These are phyloP conservation scores for Geopyxis carbonaria DNA, from an alignment of 495 filamentous ascomycete species.

Conservation along the genomic window DNA sequence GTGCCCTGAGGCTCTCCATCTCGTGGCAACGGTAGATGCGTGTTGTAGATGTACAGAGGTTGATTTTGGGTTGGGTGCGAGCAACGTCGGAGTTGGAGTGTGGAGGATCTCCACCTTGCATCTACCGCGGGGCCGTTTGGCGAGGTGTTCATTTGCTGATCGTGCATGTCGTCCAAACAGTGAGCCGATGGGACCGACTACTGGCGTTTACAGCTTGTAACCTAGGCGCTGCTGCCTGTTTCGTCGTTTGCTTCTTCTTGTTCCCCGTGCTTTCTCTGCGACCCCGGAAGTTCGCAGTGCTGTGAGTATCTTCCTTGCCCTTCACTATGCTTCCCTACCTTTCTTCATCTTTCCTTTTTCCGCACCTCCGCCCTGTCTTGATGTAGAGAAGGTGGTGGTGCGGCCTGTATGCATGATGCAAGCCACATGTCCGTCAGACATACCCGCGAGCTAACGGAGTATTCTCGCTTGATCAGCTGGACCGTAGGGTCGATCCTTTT, in stretches of 20 bases:
- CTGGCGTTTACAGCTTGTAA: slow-evolving; percentile 87
- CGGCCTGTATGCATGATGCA: neutral
- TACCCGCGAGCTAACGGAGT: too few relatives aligned
- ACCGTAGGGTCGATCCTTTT: slow-evolving; percentile 82
- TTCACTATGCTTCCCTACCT: neutral
- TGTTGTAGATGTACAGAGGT: neutral
- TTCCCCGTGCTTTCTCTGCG: slow-evolving; percentile 61
- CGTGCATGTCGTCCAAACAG: too few relatives aligned
- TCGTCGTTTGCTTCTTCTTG: slow-evolving; percentile 77
- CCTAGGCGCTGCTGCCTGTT: slow-evolving; percentile 74
- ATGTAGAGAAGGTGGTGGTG: neutral
- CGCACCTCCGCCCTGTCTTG: neutral
- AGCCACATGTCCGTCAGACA: too few relatives aligned
- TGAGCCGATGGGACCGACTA: slow-evolving; percentile 93
- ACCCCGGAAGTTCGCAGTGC: slow-evolving; percentile 84
- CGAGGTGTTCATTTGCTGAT: slow-evolving; percentile 24
- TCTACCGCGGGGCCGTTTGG: slow-evolving; percentile 14
- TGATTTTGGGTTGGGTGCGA: slow-evolving; percentile 1
- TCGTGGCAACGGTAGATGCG: neutral
- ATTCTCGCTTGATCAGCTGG: slow-evolving; percentile 47
- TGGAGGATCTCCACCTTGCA: neutral
- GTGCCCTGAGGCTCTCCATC: slow-evolving; percentile 1
- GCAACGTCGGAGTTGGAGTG: neutral
- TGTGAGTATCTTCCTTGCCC: slow-evolving; percentile 53
- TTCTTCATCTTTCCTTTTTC: neutral